These are phyloP conservation scores for Penicillium turbatum DNA, from an alignment of 495 filamentous ascomycete species.

Conservation along the genomic window DNA sequence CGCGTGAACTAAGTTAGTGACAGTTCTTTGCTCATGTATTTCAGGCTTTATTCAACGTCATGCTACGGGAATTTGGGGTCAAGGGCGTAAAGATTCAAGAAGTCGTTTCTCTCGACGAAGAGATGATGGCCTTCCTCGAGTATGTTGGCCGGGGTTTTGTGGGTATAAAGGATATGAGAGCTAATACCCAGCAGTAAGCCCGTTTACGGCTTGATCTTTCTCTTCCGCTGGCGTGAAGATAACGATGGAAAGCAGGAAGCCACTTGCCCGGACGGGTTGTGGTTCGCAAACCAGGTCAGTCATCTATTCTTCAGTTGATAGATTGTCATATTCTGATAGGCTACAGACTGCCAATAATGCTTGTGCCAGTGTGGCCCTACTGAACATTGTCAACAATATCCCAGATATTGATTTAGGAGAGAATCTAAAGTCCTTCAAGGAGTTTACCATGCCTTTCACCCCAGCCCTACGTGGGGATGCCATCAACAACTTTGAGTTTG, in stretches of 20 bases:
- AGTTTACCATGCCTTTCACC: slow-evolving; percentile 60
- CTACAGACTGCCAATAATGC: slow-evolving; percentile 69
- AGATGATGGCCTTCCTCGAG: slow-evolving; percentile 61
- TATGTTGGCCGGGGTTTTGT: slow-evolving; percentile 28
- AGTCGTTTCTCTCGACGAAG: slow-evolving; percentile 68
- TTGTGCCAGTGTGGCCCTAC: slow-evolving; percentile 81
- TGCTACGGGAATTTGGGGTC: slow-evolving; percentile 74
- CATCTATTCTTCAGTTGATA: not conserved
- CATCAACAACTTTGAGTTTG: slow-evolving; percentile 68
- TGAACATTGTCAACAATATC: slow-evolving; percentile 90
- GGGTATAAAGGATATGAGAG: not conserved
- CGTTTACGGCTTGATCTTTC: slow-evolving; percentile 77
- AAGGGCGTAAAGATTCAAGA: slow-evolving; percentile 71
- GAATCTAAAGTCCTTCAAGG: slow-evolving; percentile 63
- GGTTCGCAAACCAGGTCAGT: slow-evolving; percentile 90
- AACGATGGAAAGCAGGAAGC: slow-evolving; percentile 53
- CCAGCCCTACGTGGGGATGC: slow-evolving; percentile 71
- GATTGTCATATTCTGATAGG: slow-evolving; percentile 3
- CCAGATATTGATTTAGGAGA: slow-evolving; percentile 59
- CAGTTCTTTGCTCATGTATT: not conserved
- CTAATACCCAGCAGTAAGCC: slow-evolving; percentile 50
- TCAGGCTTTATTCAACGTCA: slow-evolving; percentile 77
- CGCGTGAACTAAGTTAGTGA: not conserved
- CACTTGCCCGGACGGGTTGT: slow-evolving; percentile 64
- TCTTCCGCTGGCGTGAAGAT: slow-evolving; percentile 67